Evolutionary conservation across 345 rosid genomes (phyloP).

Genomic region (Citrus reticulata): DNA sequence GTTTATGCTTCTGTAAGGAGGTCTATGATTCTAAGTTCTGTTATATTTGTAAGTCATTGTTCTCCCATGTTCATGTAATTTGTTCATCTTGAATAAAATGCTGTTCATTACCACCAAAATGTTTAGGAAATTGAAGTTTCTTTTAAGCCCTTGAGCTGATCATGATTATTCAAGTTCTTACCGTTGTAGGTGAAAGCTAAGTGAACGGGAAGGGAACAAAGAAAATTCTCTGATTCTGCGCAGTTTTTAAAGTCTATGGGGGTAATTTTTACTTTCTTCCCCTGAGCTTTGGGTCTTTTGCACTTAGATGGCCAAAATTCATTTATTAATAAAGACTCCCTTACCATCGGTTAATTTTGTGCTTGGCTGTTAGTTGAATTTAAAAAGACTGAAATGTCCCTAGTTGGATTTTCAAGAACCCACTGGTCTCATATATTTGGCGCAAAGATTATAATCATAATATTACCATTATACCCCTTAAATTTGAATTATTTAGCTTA

Average conservation of each 20-base stretch:
- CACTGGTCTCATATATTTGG: no score
- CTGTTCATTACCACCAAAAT: background rate
- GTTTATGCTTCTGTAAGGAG: conserved; percentile 2
- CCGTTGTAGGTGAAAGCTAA: background rate
- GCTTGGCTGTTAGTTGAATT: no score
- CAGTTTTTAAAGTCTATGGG: background rate
- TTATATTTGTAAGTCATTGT: conserved; percentile 17
- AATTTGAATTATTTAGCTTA: no score
- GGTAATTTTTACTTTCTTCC: no score
- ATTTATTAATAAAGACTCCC: no score
- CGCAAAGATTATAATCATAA: no score
- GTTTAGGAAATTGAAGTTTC: background rate
- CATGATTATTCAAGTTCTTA: background rate
- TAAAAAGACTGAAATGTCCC: no score
- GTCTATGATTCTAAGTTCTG: conserved; percentile 9
- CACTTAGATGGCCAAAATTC: no score
- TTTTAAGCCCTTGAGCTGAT: background rate
- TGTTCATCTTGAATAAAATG: conserved; percentile 20
- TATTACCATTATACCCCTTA: no score
- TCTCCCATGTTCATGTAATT: conserved; percentile 19
- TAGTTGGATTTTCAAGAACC: no score
- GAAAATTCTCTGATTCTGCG: background rate
- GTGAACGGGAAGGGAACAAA: background rate
- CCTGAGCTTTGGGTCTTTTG: no score
- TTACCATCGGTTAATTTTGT: no score